These are phyloP conservation scores for Bimuria novae-zelandiae DNA, from an alignment of 2,329 filamentous ascomycete genomes.

Conservation along the genomic window DNA sequence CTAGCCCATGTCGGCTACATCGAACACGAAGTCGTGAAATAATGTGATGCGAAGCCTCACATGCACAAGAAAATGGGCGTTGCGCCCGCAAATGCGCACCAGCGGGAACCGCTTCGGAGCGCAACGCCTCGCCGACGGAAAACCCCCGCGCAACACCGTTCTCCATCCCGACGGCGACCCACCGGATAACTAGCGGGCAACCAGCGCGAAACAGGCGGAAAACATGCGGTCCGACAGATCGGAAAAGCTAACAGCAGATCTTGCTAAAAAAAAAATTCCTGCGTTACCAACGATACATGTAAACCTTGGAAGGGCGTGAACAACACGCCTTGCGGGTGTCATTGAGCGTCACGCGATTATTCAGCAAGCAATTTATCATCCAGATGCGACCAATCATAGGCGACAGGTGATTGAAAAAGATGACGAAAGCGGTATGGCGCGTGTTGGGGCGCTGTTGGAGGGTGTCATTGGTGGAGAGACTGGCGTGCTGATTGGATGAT, in stretches of 20 bases:
- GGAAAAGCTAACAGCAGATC: neutral
- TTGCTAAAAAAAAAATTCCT: neutral
- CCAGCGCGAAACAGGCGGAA: neutral
- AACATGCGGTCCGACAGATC: conserved; percentile 1
- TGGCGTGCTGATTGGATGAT: neutral
- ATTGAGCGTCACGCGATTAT: neutral
- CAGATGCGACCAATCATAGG: neutral
- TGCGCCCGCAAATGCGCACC: neutral
- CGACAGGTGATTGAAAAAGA: neutral
- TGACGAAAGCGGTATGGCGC: neutral
- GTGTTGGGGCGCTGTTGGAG: neutral
- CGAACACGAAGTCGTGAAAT: no score
- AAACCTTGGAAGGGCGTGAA: neutral
- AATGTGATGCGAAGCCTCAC: neutral
- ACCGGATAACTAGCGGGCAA: conserved; percentile 5
- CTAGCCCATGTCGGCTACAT: no score
- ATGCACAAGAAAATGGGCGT: neutral
- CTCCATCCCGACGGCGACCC: neutral
- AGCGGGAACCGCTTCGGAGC: neutral
- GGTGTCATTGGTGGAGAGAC: conserved; percentile 1
- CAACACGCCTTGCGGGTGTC: conserved; percentile 1
- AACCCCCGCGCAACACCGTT: neutral
- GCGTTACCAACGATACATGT: neutral
- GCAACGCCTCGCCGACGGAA: conserved; percentile 1
- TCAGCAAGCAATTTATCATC: neutral